phyloP scores from a whole-genome alignment of 2,329 filamentous ascomycete species.

The Gnomoniopsis smithogilvyi region DNA sequence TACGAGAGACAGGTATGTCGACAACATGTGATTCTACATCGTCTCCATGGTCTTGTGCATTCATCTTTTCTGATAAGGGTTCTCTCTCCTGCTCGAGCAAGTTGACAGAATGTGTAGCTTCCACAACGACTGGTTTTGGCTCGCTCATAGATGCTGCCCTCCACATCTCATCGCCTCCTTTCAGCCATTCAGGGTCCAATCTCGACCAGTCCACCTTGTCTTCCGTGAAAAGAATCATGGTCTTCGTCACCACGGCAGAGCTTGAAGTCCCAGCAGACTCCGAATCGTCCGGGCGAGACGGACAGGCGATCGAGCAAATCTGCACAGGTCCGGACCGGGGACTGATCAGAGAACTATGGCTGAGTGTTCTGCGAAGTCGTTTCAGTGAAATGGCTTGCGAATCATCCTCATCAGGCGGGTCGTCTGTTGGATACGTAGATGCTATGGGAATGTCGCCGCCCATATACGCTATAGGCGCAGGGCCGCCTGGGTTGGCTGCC shows the following conservation, averaged over 20 bases:
- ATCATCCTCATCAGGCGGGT: neutral
- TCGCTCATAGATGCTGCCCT: neutral
- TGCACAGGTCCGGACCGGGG: neutral
- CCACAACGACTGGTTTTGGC: neutral
- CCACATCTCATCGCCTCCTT: neutral
- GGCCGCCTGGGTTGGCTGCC: neutral
- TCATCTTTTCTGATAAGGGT: neutral
- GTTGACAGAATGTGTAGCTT: neutral
- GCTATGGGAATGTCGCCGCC: neutral
- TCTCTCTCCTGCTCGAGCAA: neutral
- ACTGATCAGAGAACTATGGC: neutral
- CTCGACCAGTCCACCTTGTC: neutral
- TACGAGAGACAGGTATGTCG: neutral
- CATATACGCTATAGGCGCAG: conserved; percentile 3
- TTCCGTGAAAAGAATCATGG: too few relatives aligned
- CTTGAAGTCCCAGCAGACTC: neutral
- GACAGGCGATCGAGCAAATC: neutral
- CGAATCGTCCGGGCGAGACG: neutral
- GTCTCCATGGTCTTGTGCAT: neutral
- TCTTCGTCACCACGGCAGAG: too few relatives aligned
- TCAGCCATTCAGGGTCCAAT: neutral
- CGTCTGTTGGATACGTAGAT: neutral
- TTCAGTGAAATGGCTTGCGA: neutral
- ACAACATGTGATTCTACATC: neutral
- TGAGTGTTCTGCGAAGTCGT: neutral